Base-by-base conservation (phyloP, 192 early-diverging fungal species). In the Phlyctochytrium bullatum region DNA sequence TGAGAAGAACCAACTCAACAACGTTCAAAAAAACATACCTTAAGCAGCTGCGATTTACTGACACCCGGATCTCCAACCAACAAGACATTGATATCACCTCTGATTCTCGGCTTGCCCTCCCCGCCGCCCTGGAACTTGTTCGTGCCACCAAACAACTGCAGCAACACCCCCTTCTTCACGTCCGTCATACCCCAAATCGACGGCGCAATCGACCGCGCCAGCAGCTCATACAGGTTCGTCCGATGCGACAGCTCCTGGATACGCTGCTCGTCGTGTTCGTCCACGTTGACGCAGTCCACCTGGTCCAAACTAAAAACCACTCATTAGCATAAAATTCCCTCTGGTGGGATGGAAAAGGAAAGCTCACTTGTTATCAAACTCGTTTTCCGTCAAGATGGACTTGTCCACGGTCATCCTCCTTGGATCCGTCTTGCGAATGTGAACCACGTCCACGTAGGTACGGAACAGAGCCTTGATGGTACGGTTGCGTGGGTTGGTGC, bases 21-120 rank as follows among this genome's bases (percentile, higher is more conserved):
- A n/a, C n/a, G n/a, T n/a, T n/a, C n/a, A n/a, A n/a, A n/a, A n/a
- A n/a, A n/a, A n/a, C n/a, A n/a, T n/a, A n/a, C n/a, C n/a, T 96
- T 93, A 61, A 99, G 77, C 68, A 99, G 80, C 81, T 99, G 97
- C 16, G 93, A 96, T 80, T 99, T 99, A 68, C 94, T 94, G 51
- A 96, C 93, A 72, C 95, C 95, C 54, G 97, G 97, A 74, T 99
- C 97, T 76, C 97, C 97, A 93, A 99, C 97, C 71, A 99, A 78
- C 72, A 93, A 97, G 30, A 97, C 74, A 78, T 99, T 99, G 61
- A 99, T 83, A 75, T 99, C 97, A 62, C 97, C 95, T 76, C 97
- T 89, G 69, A 97, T 95, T 64, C 91, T 88, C n/a, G n/a, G n/a
- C n/a, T n/a, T n/a, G n/a, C n/a, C n/a, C 93, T 95, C 93, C 34